Conservation (phyloP, 768 basidiomycete genomes). For the Suillus americanus region DNA sequence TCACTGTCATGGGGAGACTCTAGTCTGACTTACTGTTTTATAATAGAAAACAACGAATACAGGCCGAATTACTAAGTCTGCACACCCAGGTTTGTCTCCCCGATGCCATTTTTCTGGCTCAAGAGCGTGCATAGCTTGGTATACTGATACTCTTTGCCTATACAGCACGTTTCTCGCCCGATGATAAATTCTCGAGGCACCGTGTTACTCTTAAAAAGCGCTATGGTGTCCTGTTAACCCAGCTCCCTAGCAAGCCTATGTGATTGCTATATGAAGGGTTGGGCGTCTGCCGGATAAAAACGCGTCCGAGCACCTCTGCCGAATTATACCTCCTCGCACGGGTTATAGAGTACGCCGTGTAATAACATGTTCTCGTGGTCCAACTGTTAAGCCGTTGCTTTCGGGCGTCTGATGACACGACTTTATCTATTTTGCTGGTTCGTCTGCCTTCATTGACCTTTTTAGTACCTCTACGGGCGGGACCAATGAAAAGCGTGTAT, state of each 20-base stretch:
- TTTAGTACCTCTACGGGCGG: not conserved
- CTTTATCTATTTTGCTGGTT: not conserved
- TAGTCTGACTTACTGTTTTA: slow-evolving; percentile 7
- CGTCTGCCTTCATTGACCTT: not conserved
- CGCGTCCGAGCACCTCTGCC: not conserved
- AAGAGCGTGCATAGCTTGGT: not conserved
- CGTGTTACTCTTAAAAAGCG: slow-evolving; percentile 97
- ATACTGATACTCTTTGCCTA: not conserved
- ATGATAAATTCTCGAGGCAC: slow-evolving; percentile 98
- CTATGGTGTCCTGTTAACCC: slow-evolving; percentile 84
- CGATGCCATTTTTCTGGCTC: not conserved
- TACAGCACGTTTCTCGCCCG: slow-evolving; percentile 94
- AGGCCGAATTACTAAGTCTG: slow-evolving; percentile 90
- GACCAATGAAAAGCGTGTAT: not conserved
- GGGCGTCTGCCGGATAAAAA: not conserved
- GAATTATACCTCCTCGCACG: not conserved
- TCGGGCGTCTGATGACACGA: not conserved
- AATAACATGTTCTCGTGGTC: not conserved
- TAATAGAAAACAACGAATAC: slow-evolving; percentile 78
- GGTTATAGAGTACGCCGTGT: not conserved
- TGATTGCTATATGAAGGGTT: slow-evolving; percentile 35
- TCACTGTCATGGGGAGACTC: not conserved
- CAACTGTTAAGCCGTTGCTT: not conserved
- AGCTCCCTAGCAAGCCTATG: slow-evolving; percentile 86
- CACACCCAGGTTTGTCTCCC: slow-evolving; percentile 81